phyloP scores from a whole-genome alignment of 768 basidiomycete genomes.

The Termitomyces sp. region DNA sequence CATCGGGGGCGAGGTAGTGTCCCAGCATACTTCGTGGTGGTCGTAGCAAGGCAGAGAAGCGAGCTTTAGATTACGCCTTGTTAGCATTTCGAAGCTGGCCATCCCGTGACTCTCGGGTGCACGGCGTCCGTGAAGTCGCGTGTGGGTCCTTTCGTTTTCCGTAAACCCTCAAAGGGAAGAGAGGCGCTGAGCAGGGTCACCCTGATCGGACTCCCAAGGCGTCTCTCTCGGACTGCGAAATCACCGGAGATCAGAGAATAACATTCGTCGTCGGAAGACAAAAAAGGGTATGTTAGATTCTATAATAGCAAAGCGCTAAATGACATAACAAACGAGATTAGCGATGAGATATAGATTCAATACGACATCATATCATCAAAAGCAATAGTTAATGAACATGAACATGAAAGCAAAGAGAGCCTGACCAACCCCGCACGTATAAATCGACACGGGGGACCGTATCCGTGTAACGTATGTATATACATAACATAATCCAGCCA shows the following conservation, averaged over 20 bases:
- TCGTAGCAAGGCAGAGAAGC: conserved; percentile 10
- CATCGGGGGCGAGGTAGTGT: conserved; percentile 3
- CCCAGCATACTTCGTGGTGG: conserved; percentile 10
- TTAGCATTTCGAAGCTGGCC: conserved; percentile 12
- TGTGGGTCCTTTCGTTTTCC: neutral
- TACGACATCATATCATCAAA: neutral
- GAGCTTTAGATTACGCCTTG: conserved; percentile 7
- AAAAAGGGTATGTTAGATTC: conserved; percentile 1
- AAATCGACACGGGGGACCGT: neutral
- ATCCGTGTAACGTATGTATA: too few relatives aligned
- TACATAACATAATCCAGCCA: neutral
- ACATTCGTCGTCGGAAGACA: neutral
- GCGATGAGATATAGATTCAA: neutral
- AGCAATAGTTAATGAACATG: neutral
- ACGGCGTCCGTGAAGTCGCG: conserved; percentile 4
- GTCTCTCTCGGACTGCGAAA: conserved; percentile 17
- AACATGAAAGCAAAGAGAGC: conserved; percentile 8
- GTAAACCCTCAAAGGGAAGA: neutral
- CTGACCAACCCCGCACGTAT: conserved; percentile 1
- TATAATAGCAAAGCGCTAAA: neutral
- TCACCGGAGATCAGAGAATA: conserved; percentile 11
- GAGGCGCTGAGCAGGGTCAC: conserved; percentile 1
- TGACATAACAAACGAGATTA: conserved; percentile 1
- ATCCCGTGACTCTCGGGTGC: conserved; percentile 16
- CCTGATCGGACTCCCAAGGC: conserved; percentile 6